phyloP scores from a whole-genome alignment of 306 rosid genomes.

The Trifolium pratense region DNA sequence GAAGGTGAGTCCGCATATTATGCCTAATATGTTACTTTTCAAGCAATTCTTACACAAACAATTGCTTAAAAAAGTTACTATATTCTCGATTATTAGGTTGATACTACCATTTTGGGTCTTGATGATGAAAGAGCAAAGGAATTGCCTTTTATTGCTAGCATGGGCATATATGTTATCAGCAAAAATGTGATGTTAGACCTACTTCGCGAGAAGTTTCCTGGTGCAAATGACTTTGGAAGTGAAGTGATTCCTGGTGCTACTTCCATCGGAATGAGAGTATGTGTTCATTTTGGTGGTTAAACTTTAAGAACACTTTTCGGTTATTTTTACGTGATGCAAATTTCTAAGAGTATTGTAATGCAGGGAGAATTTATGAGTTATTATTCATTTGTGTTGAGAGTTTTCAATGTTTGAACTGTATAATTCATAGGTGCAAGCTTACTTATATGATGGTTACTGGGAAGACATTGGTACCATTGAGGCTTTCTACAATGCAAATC shows the following conservation, averaged over 20 bases:
- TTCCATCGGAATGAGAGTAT: slow-evolving; percentile 88
- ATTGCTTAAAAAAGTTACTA: not conserved
- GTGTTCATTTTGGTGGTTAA: slow-evolving; percentile 33
- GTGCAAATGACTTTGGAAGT: slow-evolving; percentile 98
- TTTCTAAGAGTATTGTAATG: not conserved
- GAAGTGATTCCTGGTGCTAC: slow-evolving; percentile 99
- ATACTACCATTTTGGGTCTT: slow-evolving; percentile 96
- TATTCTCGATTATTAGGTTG: slow-evolving; percentile 67
- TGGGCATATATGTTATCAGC: slow-evolving; percentile 99
- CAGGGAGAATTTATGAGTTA: not conserved
- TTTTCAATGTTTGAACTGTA: no score
- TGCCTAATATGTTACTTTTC: not conserved
- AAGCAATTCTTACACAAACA: not conserved
- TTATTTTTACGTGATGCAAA: slow-evolving; percentile 4
- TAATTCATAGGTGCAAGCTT: slow-evolving; percentile 84
- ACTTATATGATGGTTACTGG: slow-evolving; percentile 98
- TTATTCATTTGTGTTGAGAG: not conserved
- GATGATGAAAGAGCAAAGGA: slow-evolving; percentile 93
- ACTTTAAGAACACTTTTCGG: not conserved
- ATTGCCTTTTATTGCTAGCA: slow-evolving; percentile 96
- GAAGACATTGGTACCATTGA: slow-evolving; percentile 99
- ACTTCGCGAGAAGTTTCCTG: slow-evolving; percentile 81
- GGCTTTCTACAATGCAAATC: slow-evolving; percentile 96
- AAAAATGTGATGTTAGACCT: slow-evolving; percentile 85
- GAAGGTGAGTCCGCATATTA: slow-evolving; percentile 55